Percentiles rank a stretch among this genome's conserved stretches.
Conservation (phyloP, 495 filamentous ascomycete species). For the Podospora bellae-mahoneyi region DNA sequence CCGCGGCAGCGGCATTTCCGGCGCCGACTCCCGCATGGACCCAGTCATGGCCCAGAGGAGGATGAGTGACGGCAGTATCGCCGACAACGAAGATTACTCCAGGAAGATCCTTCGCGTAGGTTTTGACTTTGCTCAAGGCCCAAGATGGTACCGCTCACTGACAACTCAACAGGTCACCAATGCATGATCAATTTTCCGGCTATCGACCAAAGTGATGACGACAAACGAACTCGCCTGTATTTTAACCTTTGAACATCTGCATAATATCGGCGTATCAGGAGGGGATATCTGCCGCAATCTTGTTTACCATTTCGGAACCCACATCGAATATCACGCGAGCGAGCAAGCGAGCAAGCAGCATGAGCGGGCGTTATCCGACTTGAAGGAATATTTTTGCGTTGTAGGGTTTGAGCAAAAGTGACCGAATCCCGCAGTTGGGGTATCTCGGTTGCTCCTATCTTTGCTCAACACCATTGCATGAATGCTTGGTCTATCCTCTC, state of each 20-base stretch:
- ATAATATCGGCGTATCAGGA: conserved; percentile 54
- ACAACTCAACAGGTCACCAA: conserved; percentile 50
- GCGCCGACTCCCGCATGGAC: conserved; percentile 82
- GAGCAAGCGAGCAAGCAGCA: not conserved
- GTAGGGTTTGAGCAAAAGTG: not conserved
- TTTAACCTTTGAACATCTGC: conserved; percentile 42
- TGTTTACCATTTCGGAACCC: conserved; percentile 39
- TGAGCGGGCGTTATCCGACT: not conserved
- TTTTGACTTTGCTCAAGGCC: conserved; percentile 6
- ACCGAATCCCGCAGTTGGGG: not conserved
- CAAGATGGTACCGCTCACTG: conserved; percentile 20
- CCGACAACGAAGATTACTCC: conserved; percentile 96
- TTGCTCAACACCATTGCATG: not conserved
- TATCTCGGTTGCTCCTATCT: not conserved
- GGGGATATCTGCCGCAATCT: conserved; percentile 26
- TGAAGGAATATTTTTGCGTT: not conserved
- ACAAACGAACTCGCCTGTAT: conserved; percentile 49
- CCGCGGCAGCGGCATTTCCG: conserved; percentile 55
- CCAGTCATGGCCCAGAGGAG: conserved; percentile 82
- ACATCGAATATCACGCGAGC: conserved; percentile 32
- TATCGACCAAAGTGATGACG: conserved; percentile 37
- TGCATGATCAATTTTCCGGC: conserved; percentile 39
- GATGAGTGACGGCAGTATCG: conserved; percentile 95
- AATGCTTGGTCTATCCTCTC: not conserved
- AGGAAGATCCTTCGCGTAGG: conserved; percentile 88